A percentile compares a stretch with the other conserved stretches of the same genome.
Evolutionary conservation across 768 basidiomycete species (phyloP).

Genomic region (Russula dissimulans): DNA sequence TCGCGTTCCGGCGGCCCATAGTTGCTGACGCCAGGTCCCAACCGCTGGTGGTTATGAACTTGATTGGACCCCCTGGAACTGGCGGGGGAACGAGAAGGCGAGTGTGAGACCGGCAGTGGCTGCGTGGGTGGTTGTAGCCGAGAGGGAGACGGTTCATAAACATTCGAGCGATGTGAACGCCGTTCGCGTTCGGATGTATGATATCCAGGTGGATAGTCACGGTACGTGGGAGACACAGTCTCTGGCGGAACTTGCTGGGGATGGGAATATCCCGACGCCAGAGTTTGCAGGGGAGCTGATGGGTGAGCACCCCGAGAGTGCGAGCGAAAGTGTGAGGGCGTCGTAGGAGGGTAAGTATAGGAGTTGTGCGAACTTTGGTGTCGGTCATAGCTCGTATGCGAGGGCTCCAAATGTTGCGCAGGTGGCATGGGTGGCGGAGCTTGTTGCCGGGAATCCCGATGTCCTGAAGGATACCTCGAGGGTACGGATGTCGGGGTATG

Average conservation of each 20-base stretch:
- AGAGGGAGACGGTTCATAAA: background rate
- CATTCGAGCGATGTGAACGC: constrained; percentile 7
- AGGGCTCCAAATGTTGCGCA: constrained; percentile 14
- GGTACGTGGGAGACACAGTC: constrained; percentile 14
- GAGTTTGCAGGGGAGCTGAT: constrained; percentile 11
- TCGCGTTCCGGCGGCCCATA: constrained; percentile 41
- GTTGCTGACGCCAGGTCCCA: constrained; percentile 50
- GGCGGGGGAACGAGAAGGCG: constrained; percentile 32
- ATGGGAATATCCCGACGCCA: constrained; percentile 16
- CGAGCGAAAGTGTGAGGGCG: constrained; percentile 8
- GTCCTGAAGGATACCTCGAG: constrained; percentile 23
- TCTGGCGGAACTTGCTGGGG: constrained; percentile 18
- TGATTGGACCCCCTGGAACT: constrained; percentile 25
- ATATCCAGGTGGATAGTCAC: constrained; percentile 10
- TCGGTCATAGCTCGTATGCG: constrained; percentile 7
- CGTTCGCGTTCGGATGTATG: constrained; percentile 10
- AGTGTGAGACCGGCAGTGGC: constrained; percentile 10
- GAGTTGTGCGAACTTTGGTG: constrained; percentile 8
- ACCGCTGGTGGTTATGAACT: constrained; percentile 56
- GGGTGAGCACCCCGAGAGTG: constrained; percentile 14
- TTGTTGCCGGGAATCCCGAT: constrained; percentile 23
- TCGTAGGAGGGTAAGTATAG: background rate
- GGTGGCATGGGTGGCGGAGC: constrained; percentile 23
- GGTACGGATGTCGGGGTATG: constrained; percentile 3
- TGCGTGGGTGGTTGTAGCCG: constrained; percentile 7